Percentiles rank a stretch among this genome's conserved stretches.
These are phyloP conservation scores for Hyparrhenia diplandra DNA, from an alignment of 176 grass and related monocot species.

Conservation along the genomic window DNA sequence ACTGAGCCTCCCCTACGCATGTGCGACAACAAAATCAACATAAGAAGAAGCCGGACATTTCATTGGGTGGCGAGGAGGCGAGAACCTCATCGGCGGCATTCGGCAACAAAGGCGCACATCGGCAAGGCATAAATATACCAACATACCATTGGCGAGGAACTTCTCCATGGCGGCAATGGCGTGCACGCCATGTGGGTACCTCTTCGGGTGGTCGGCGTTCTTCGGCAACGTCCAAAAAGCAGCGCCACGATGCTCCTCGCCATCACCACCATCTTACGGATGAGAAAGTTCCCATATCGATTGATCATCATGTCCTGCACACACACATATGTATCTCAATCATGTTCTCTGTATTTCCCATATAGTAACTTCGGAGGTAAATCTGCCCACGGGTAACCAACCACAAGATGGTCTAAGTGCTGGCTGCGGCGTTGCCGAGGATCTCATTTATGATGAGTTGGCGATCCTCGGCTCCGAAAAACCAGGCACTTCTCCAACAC, in stretches of 20 bases:
- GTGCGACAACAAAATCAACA: neutral
- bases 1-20: no score
- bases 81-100: no score
- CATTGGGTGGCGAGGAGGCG: no score
- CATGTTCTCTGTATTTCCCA: no score
- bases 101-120: no score
- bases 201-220: neutral
- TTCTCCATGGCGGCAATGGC: neutral
- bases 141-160: neutral
- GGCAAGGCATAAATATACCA: no score
- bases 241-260: neutral
- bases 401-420: constrained; percentile 29
- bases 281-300: neutral
- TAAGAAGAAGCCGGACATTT: neutral
- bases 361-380: neutral
- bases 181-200: neutral
- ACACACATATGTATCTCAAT: neutral
- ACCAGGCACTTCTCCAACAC: constrained; percentile 48
- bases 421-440: neutral
- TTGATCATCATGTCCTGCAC: neutral
- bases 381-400: neutral
- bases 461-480: constrained; percentile 27
- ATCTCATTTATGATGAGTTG: constrained; percentile 45
- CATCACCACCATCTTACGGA: neutral
- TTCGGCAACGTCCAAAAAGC: neutral